Conservation (phyloP, 2,329 filamentous ascomycete genomes). For the Ambrosiella beaveri region DNA sequence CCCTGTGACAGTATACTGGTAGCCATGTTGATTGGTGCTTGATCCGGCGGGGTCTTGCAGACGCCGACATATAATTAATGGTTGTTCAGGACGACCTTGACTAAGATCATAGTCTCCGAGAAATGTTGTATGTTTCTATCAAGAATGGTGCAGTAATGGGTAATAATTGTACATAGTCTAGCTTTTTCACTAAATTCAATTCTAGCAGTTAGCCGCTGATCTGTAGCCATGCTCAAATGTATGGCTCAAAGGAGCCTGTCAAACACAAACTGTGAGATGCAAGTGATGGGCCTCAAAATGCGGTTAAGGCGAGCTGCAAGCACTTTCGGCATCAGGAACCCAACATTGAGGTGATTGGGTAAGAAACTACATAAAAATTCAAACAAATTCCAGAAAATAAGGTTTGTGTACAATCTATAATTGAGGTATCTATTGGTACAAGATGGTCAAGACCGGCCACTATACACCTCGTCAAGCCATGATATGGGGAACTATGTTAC, state of each 20-base stretch:
- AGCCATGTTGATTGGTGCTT: not conserved
- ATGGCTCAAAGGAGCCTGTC: not conserved
- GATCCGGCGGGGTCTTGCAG: not conserved
- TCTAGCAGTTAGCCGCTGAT: not conserved
- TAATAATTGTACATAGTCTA: too few species aligned
- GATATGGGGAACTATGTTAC: not conserved
- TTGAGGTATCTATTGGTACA: conserved; percentile 10
- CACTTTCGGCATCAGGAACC: not conserved
- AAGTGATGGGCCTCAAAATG: not conserved
- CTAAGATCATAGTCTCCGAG: too few species aligned
- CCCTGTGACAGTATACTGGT: not conserved
- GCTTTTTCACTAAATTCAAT: not conserved
- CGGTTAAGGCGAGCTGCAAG: not conserved
- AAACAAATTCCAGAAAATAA: not conserved
- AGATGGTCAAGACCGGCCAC: not conserved
- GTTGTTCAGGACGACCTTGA: not conserved
- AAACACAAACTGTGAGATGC: not conserved
- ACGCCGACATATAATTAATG: not conserved
- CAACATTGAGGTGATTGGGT: not conserved
- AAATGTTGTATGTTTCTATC: too few species aligned
- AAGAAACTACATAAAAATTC: not conserved
- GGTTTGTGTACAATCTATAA: not conserved
- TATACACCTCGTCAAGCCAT: not conserved
- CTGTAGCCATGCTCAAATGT: not conserved
- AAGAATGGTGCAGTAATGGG: too few species aligned